Evolutionary conservation across 306 rosid genomes (phyloP), one percentile per base, ranked within the genome.

Genomic region (Citrullus amarus): DNA sequence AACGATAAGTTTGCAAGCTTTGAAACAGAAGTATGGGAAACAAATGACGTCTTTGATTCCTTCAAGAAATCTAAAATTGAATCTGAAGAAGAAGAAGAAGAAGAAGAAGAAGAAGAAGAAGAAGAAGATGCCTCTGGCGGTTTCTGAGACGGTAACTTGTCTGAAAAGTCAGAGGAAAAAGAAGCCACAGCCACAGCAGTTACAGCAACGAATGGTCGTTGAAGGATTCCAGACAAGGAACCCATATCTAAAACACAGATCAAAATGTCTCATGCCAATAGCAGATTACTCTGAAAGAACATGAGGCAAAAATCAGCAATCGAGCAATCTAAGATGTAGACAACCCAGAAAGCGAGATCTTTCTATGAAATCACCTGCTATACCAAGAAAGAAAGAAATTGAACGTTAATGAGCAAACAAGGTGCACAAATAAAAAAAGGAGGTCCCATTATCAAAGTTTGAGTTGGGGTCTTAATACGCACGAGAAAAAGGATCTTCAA

Each of bases 181-280:
- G 97, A 95, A 60, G 99, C 93, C 0, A 66, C 88, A 28, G 93
- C 90, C 57, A 95, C 90, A 3, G 97, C 97, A 15, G 89, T 88
- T 15, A 97, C 97, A 13, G 99, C 99, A 18, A 87, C 86, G 20
- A 95, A 87, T 54, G 99, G 99, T 7, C 99, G 82, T 82, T 91
- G 99, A 84, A 95, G 81, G 66, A 82, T 76, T 78, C 99, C 97
- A 11, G 96, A 86, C 79, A 91, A 84, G 65, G 91, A 89, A 88
- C 87, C 84, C 99, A 95, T 92, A 20, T 81, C 57, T 81, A 36
- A 81, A 79, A 83, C 30, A 43, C 59, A 66, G 77, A 41, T 56
- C 72, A 78, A 62, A 79, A 78, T 80, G 76, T 79, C 82, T 78
- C 87, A 85, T 73, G 58, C 77, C 77, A 73, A 51, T 30, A 8